Base-by-base conservation (phyloP, 2,329 filamentous ascomycete genomes). In the Trichoderma arundinaceum region DNA sequence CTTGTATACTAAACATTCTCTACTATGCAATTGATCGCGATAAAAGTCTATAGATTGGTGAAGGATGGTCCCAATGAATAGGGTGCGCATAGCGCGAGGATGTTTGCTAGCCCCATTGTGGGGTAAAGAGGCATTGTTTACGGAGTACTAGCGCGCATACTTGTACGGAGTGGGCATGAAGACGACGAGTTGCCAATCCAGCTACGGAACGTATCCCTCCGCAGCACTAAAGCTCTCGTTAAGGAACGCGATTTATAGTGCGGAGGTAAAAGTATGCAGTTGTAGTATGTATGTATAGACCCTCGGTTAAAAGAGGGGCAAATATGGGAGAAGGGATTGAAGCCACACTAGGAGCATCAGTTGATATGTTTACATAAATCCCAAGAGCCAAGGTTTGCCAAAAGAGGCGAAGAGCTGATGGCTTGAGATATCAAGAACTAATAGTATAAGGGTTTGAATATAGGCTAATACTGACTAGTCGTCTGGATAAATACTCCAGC, bases 251-350 rank as follows among this genome's bases (percentile, higher is more conserved):
- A 28, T 28, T 4, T 4, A 28, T 28, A 4, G 22, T 28, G 22
- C 22, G 22, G 2, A 28, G 22, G 4, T 4, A 28, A 28, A 28
- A 28, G 22, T 28, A 32, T 38, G 9, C 17, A 32, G 19, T 15
- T 41, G 35, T 43, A 9, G 15, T 28, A 56, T 13, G 13, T 28
- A 56, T 13, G 13, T 39, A 54, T 32, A 19, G 38, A 0, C 22
- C 19, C 10, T 41, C 51, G 61, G 61, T 43, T 56, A 56, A 64
- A 57, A 64, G 61, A 62, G 59, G 59, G 48, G 59, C 59, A 52
- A 62, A 35, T 48, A 38, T 53, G 48, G 48, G 46, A 33, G 22
- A 43, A 19, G 43, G 12, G 19, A 5, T 59, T 39, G 44, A 15
- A 38, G 28, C 28, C 56, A 35, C 32, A 32, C 22, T 19, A 35